phyloP scores from a whole-genome alignment of 768 basidiomycete genomes.

The Galerina sulciceps region DNA sequence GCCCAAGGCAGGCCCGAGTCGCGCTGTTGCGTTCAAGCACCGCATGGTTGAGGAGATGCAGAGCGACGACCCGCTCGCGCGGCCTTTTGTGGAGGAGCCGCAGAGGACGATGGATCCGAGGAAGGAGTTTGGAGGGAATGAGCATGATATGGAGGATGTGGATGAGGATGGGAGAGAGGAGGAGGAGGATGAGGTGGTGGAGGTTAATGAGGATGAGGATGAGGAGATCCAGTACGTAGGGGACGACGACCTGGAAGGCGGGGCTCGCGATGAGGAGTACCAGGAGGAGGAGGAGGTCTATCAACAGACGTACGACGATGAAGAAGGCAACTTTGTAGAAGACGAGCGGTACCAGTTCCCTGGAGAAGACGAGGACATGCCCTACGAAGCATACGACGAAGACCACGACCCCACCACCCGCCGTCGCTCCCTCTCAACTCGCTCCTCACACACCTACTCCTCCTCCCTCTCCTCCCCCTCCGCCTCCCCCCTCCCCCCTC shows the following conservation, averaged over 20 bases:
- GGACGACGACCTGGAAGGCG: slow-evolving; percentile 4
- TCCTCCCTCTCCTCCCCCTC: slow-evolving; percentile 15
- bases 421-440: slow-evolving; percentile 11
- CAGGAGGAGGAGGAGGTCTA: too few species aligned
- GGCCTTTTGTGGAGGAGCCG: slow-evolving; percentile 9
- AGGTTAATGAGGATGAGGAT: slow-evolving; percentile 11
- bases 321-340: too few species aligned
- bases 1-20: slow-evolving; percentile 16
- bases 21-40: not conserved
- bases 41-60: slow-evolving; percentile 49
- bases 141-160: not conserved
- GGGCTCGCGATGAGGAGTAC: not conserved
- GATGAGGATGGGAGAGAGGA: not conserved
- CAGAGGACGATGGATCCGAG: not conserved
- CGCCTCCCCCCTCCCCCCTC: slow-evolving; percentile 22
- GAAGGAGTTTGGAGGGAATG: slow-evolving; percentile 1
- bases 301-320: too few species aligned
- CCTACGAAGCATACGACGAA: slow-evolving; percentile 27
- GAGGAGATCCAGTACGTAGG: slow-evolving; percentile 5
- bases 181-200: slow-evolving; percentile 13
- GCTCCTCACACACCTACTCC: slow-evolving; percentile 12
- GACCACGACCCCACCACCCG: slow-evolving; percentile 21
- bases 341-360: too few species aligned
- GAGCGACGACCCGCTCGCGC: slow-evolving; percentile 47
- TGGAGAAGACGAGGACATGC: slow-evolving; percentile 18